Evolutionary conservation across 2,329 filamentous ascomycete genomes (phyloP), one percentile per base, ranked within the genome.

Genomic region (Ambrosiella cleistominuta): DNA sequence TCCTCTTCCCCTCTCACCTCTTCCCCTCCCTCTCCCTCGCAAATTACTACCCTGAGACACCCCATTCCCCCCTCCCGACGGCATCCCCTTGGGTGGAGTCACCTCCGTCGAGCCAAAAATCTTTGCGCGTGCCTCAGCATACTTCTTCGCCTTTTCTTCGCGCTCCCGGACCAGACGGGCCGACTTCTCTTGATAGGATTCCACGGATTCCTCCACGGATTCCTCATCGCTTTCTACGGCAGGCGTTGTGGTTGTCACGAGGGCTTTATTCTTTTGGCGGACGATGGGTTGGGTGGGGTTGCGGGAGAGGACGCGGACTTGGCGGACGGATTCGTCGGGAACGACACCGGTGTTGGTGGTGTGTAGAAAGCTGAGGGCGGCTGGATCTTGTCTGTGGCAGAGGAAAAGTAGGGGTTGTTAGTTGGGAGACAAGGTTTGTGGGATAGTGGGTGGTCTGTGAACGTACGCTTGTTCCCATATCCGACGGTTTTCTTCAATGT

Each of bases 131-230:
- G 83, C 87, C 71, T 95, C 89, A 61, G 94, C 86, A 68, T 96
- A 96, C 61, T 86, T 85, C 59, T 82, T 82, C 72, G 95, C 86
- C 72, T 93, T 95, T 71, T 95, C 89, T 66, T 94, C 89, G 8
- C 82, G 79, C 64, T 95, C 88, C 54, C 79, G 77, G 67, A 88
- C 81, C 57, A 90, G 86, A 66, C 85, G 85, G 27, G 82, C 79
- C 62, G 86, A 82, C 39, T 89, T 79, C 71, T 95, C 85, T 64
- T 91, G 86, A 17, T 76, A 73, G 62, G 80, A 78, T 66, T 79
- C 81, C 57, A 73, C 70, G 54, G 72, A 70, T 58, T 81, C 79
- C 35, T 83, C 79, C 57, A 85, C 80, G 35, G 82, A 85, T 47
- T 86, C 83, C 9, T 83, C 82, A 37, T 77, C 77, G 57, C 73